phyloP scores from a whole-genome alignment of 371 early-diverging fungal genomes.

The Aphelidium insulamus region DNA sequence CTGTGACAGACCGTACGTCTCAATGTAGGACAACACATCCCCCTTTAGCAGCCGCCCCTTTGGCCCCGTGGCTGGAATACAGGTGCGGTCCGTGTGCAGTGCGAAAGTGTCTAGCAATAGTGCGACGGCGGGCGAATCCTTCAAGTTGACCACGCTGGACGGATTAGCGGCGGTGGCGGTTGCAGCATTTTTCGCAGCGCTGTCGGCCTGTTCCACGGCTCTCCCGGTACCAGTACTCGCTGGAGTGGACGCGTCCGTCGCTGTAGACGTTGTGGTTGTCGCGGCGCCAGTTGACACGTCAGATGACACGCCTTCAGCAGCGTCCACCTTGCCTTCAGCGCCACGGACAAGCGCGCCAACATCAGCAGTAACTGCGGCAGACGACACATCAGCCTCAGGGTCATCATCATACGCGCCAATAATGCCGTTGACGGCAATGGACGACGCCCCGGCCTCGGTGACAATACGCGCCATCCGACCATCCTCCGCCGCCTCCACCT shows the following conservation, averaged over 20 bases:
- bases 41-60: constrained; percentile 2
- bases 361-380: neutral
- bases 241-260: neutral
- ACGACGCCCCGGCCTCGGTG: neutral
- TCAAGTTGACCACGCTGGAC: neutral
- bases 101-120: neutral
- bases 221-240: neutral
- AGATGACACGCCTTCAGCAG: neutral
- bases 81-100: neutral
- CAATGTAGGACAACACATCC: neutral
- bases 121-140: neutral
- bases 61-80: neutral
- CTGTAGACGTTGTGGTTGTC: neutral
- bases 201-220: neutral
- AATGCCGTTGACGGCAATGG: neutral
- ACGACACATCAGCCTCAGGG: neutral
- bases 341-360: neutral
- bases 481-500: constrained; percentile 1
- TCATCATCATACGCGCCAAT: constrained; percentile 1
- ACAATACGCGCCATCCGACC: neutral
- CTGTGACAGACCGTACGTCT: no score
- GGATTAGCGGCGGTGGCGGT: no score
- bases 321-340: neutral
- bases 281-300: neutral
- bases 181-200: no score